Percentiles rank a stretch among this genome's conserved stretches.
phyloP scores from a whole-genome alignment of 2,329 filamentous ascomycete genomes.

The Colletotrichum sp. region DNA sequence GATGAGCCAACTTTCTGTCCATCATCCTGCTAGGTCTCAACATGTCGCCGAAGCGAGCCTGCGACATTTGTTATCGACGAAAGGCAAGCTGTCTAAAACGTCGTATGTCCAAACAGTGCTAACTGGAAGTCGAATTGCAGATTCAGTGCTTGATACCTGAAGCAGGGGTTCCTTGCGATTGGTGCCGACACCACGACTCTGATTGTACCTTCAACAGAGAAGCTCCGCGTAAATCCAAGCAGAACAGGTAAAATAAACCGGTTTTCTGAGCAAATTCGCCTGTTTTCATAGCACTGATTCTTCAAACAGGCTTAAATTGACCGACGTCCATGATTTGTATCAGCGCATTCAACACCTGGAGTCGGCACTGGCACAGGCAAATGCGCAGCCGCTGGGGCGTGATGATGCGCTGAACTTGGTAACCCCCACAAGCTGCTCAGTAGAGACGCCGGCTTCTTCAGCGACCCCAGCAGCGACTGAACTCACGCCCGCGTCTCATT shows the following conservation, averaged over 20 bases:
- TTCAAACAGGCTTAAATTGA: background rate
- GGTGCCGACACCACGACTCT: constrained; percentile 3
- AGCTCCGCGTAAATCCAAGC: background rate
- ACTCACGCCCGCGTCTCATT: background rate
- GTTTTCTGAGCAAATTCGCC: rapidly evolving
- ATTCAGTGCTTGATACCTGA: constrained; percentile 2
- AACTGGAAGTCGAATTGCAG: background rate
- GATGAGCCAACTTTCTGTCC: background rate
- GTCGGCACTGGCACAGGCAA: background rate
- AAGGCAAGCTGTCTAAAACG: background rate
- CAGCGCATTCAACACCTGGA: background rate
- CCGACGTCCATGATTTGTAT: background rate
- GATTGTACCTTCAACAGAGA: background rate
- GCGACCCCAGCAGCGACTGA: background rate
- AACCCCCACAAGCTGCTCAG: background rate
- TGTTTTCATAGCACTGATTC: background rate
- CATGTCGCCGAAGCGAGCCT: constrained; percentile 10
- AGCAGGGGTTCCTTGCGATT: background rate
- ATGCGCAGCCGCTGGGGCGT: background rate
- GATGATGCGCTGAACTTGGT: background rate
- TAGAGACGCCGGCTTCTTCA: background rate
- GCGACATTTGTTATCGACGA: constrained; percentile 4
- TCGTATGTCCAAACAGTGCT: background rate
- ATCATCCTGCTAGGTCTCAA: background rate
- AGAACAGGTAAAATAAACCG: background rate